These are phyloP conservation scores for Malus hybrid DNA, from an alignment of 331 rosid species.

Conservation along the genomic window DNA sequence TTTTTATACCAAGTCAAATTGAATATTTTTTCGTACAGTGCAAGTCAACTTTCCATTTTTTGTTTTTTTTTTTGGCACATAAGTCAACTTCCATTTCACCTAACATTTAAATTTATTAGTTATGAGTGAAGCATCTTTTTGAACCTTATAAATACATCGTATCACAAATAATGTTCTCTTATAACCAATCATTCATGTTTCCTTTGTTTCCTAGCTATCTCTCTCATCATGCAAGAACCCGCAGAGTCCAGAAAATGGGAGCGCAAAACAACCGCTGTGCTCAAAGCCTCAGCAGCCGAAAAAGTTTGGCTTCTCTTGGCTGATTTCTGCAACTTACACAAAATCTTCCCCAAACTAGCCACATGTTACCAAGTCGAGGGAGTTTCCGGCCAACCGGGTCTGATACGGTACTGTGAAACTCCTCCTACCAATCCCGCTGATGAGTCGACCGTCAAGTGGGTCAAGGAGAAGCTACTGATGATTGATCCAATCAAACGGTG, in stretches of 20 bases:
- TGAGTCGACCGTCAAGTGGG: conserved; percentile 21
- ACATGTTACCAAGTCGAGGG: conserved; percentile 38
- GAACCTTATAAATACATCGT: too few species aligned
- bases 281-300: conserved; percentile 6
- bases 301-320: conserved; percentile 36
- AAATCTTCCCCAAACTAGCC: conserved; percentile 31
- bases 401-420: conserved; percentile 38
- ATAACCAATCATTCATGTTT: background rate
- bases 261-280: conserved; percentile 23
- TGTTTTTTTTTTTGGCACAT: too few species aligned
- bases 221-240: background rate
- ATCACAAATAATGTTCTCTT: background rate
- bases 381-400: conserved; percentile 35
- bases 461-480: conserved; percentile 41
- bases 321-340: conserved; percentile 63
- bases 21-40: too few species aligned
- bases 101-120: too few species aligned
- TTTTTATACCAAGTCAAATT: too few species aligned
- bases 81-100: background rate
- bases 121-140: too few species aligned
- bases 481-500: conserved; percentile 35
- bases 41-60: too few species aligned
- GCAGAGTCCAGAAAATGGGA: conserved; percentile 35
- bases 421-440: background rate
- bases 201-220: background rate